A percentile compares a stretch with the other conserved stretches of the same genome.
Conservation (phyloP, 1,139 yeast species). For the Debaryomyces psychrophilus region DNA sequence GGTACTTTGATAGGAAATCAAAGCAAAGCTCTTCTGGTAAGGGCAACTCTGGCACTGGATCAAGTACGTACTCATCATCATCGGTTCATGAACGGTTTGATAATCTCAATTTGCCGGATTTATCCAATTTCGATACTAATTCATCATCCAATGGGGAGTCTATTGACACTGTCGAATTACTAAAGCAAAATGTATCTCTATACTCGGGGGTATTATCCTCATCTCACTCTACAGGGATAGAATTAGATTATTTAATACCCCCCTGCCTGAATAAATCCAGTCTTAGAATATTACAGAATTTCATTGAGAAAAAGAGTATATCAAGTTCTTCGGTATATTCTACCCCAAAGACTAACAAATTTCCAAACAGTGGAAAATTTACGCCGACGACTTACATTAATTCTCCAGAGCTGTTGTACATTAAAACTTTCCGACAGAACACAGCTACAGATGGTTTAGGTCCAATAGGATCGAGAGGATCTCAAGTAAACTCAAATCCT, state of each 20-base stretch:
- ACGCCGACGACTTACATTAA: background rate
- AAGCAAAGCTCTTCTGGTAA: background rate
- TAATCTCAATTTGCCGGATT: slow-evolving; percentile 9
- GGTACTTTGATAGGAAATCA: slow-evolving; percentile 10
- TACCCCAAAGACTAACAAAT: background rate
- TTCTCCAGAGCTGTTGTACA: slow-evolving; percentile 11
- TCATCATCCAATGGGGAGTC: slow-evolving; percentile 17
- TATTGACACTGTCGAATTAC: slow-evolving; percentile 34
- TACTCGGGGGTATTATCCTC: slow-evolving; percentile 41
- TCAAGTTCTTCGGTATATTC: slow-evolving; percentile 8
- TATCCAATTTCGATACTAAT: slow-evolving; percentile 8
- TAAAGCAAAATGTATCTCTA: slow-evolving; percentile 37
- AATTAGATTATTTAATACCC: background rate
- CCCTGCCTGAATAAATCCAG: background rate
- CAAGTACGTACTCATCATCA: background rate
- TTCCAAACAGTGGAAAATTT: background rate
- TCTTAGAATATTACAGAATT: background rate
- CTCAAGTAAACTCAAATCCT: background rate
- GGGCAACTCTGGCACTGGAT: background rate
- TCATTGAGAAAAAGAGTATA: background rate
- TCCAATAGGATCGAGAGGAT: background rate
- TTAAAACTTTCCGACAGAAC: background rate
- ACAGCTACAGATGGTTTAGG: too few relatives aligned
- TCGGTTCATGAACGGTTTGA: background rate
- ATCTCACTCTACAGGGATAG: slow-evolving; percentile 26